phyloP scores from a whole-genome alignment of 2,329 filamentous ascomycete species.

The Nothophoma quercina region DNA sequence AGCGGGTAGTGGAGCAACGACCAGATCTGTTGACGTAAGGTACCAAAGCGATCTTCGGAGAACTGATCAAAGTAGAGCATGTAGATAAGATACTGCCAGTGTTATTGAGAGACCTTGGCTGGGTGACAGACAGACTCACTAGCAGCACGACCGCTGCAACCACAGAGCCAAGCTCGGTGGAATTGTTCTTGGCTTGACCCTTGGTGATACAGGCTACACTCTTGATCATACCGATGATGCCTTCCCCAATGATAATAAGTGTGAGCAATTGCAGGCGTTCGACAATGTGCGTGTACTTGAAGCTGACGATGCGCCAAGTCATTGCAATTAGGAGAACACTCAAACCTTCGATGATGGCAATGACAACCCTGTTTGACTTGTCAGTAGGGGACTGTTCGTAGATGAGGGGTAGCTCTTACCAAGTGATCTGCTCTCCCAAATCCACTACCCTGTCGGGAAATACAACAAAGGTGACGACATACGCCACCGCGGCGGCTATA shows the following conservation, averaged over 20 bases:
- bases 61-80: constrained; percentile 66
- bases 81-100: constrained; percentile 60
- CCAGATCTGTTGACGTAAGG: constrained; percentile 65
- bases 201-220: constrained; percentile 34
- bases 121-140: constrained; percentile 1
- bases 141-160: constrained; percentile 27
- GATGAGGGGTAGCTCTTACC: constrained; percentile 9
- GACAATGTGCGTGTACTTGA: constrained; percentile 66
- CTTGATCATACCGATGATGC: constrained; percentile 64
- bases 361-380: constrained; percentile 19
- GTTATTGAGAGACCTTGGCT: neutral
- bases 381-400: constrained; percentile 5
- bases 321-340: constrained; percentile 33
- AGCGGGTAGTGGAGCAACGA: constrained; percentile 65
- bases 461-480: constrained; percentile 23
- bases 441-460: constrained; percentile 21
- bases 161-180: constrained; percentile 31
- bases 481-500: constrained; percentile 20
- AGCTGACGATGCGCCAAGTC: constrained; percentile 61
- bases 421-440: constrained; percentile 26
- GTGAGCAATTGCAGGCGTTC: constrained; percentile 67
- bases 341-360: constrained; percentile 32
- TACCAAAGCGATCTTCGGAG: constrained; percentile 56
- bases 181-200: constrained; percentile 26
- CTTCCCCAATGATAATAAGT: constrained; percentile 69